Base-by-base conservation (phyloP, 75 land plant genomes). In the Azolla pinnata region DNA sequence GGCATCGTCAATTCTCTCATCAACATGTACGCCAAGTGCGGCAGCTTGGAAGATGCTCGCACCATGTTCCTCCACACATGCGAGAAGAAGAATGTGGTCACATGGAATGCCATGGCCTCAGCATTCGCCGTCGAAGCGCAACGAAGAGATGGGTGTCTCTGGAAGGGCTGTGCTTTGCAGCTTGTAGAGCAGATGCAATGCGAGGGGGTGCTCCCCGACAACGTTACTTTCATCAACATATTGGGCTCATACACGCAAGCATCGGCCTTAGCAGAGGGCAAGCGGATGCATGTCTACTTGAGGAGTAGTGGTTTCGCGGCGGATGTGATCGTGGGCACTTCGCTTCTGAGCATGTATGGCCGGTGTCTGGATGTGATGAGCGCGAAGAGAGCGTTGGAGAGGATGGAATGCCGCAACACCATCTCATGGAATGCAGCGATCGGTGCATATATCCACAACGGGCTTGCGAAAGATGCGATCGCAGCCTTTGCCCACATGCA, bases 391-490 rank as follows among this genome's bases (percentile, higher is more conserved):
- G 14, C 23, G 31, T 59, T 59, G 4, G 61, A 59, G 2, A 14
- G 24, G 2, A 27, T 59, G 30, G 8, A 17, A 31, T 18, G 38
- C 4, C 70, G 63, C 66, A 71, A 79, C 63, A 64, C 75, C 2
- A 54, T 79, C 0, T 70, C 82, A 33, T 79, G 78, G 75, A 79
- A 72, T 18, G 67, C 66, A 18, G 63, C 75, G 64, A 35, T 79
- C 16, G 66, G 64, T 28, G 75, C 67, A 21, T 79, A 75, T 64
- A 68, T 73, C 1, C 73, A 74, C 44, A 69, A 68, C 50, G 76
- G 70, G 1, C 51, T 38, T 59, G 51, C 52, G 25, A 75, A 57
- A 28, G 68, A 77, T 40, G 79, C 79, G 34, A 7, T 77, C 21
- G 59, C 10, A 26, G 17, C 74, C n/a, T 79, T 74, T 31, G 29